Evolutionary conservation across 2,329 filamentous ascomycete genomes (phyloP), one percentile per base, ranked within the genome.

Genomic region (Thyridium curvatum): DNA sequence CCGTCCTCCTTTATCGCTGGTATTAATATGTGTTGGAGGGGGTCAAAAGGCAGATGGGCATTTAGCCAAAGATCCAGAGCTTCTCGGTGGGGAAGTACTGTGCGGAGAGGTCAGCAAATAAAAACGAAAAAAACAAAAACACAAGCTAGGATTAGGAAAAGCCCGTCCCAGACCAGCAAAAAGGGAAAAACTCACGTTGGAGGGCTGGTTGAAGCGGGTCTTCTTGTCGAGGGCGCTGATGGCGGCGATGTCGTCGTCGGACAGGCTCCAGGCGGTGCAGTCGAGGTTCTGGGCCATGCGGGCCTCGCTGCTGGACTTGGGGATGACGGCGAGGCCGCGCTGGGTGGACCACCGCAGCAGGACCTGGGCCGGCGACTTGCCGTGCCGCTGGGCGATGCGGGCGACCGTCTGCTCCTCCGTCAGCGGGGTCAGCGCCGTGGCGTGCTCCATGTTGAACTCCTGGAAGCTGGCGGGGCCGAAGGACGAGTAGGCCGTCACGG

Each of bases 261-360:
- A 59, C 34, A 82, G 54, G 44, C 79, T 67, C 54, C 77, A 83
- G 45, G 60, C 63, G 42, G 62, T 64, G 28, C 76, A 69, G 43
- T 79, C 71, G 49, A 82, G 55, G 60, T 80, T 80, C 64, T 75
- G 65, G 40, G 59, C 56, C 43, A 79, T 59, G 18, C 71, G 53
- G 26, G 55, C 51, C 35, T 64, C 60, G 52, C 71, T 71, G 57
- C 75, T 78, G 44, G 69, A 73, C 68, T 83, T 84, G 43, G 79
- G 86, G 52, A 93, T 93, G 51, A 93, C 84, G 35, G 86, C 84
- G 41, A 93, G 69, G 26, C 79, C 80, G 37, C 84, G 75, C 72
- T 94, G 87, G 13, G 88, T 94, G 16, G 87, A 79, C 89, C 89
- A 95, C 52, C 88, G 77, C 49, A 95, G 72, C 44, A 94, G 73